Evolutionary conservation across 441 rosid genomes (phyloP), one percentile per base, ranked within the genome.

Genomic region (Populus trichocarpa): DNA sequence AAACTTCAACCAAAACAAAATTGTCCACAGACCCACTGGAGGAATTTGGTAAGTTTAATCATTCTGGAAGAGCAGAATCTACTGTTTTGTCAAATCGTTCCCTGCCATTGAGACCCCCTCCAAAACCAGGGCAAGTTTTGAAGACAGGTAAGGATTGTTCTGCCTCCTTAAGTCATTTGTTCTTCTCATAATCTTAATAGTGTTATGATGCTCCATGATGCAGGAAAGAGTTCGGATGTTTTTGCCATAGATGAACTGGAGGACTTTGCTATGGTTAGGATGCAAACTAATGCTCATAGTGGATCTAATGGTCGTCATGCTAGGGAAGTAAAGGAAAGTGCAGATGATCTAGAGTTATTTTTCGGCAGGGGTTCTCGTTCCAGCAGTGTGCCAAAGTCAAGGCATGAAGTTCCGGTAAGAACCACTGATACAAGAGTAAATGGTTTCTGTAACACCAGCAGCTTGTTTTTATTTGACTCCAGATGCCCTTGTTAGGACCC

Each of bases 211-310:
- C 71, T 86, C 80, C 35, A 59, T 83, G 36, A 67, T 81, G 82
- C 91, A 91, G 98, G 38, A 72, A 89, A 84, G 81, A 84, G 85
- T 79, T 81, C 90, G 18, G 82, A 57, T 75, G 81, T 69, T 32
- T 87, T 97, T 85, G 80, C 88, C 36, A 83, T 90, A 22, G 96
- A 94, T 81, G 95, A 88, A 76, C 94, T 96, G 80, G 95, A 91
- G 83, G 88, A 86, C 38, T 94, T 90, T 85, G 93, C 93, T 64
- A 90, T 80, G 89, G 91, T 86, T 69, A 80, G 84, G 59, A 85
- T 73, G 77, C 82, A 61, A 33, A 87, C 80, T 72, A 90, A 84
- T 81, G 84, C 80, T 77, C 64, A 40, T 79, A 59, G 75, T 65
- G 72, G 13, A 71, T 82, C 85, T 2, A 78, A 83, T 46, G 81